Percentiles rank a stretch among this genome's conserved stretches.
These are phyloP conservation scores for Malus fusca DNA, from an alignment of 306 rosid species.

Conservation along the genomic window DNA sequence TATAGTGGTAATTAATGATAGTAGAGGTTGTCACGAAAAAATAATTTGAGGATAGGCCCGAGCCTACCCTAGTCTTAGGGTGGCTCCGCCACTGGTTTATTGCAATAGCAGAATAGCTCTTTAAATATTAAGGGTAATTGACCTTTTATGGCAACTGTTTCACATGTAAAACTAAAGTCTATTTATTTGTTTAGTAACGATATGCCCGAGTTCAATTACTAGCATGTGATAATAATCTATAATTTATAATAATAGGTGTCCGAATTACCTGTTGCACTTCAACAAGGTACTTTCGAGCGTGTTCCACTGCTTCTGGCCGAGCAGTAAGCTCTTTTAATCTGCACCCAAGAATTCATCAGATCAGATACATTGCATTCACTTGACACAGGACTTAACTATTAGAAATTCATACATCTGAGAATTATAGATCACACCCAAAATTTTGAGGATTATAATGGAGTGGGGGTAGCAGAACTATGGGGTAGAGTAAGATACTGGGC, in stretches of 20 bases:
- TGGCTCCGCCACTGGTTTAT: neutral
- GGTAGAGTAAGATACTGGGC: no score
- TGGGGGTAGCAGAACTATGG: no score
- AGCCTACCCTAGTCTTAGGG: no score
- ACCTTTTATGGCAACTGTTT: neutral
- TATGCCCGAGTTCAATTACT: neutral
- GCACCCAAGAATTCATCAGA: conserved; percentile 20
- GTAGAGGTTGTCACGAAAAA: no score
- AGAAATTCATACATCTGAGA: neutral
- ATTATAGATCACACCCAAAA: neutral
- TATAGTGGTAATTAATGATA: no score
- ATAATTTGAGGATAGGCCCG: no score
- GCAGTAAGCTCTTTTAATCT: conserved; percentile 88
- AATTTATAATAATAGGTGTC: neutral
- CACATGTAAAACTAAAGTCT: neutral
- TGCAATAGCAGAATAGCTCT: neutral
- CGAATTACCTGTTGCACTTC: conserved; percentile 66
- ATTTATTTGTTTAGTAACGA: neutral
- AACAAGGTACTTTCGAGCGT: conserved; percentile 54
- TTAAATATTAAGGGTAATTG: neutral
- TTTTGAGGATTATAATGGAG: no score
- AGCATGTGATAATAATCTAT: neutral
- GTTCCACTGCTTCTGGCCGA: conserved; percentile 62
- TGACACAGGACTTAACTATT: neutral
- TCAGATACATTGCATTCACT: conserved; percentile 20